phyloP scores from a whole-genome alignment of 2,329 filamentous ascomycete genomes.

The Saccharata proteae region DNA sequence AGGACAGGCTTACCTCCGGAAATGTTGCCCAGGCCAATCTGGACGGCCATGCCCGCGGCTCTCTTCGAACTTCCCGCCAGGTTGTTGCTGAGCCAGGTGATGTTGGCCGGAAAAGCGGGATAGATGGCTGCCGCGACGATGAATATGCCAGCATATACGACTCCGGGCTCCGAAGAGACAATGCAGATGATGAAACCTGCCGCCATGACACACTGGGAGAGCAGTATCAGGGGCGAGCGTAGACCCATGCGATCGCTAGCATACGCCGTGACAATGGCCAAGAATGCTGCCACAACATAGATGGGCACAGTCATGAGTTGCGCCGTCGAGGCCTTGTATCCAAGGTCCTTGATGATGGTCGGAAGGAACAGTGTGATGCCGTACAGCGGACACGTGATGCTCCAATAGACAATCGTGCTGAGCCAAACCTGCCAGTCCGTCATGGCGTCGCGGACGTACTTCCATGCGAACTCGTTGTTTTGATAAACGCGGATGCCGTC shows the following conservation, averaged over 20 bases:
- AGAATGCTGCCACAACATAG: conserved; percentile 6
- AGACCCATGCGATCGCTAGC: conserved; percentile 3
- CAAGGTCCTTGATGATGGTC: conserved; percentile 53
- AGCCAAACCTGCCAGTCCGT: conserved; percentile 33
- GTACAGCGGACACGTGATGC: conserved; percentile 30
- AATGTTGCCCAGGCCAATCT: conserved; percentile 40
- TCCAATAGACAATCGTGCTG: conserved; percentile 28
- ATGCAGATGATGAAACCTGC: conserved; percentile 29
- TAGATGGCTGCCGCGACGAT: conserved; percentile 36
- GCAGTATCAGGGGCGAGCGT: conserved; percentile 2
- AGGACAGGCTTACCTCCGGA: too few species aligned
- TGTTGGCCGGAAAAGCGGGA: conserved; percentile 42
- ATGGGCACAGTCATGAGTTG: conserved; percentile 44
- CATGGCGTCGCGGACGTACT: conserved; percentile 26
- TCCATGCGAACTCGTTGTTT: conserved; percentile 25
- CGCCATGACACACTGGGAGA: conserved; percentile 12
- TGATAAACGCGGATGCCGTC: conserved; percentile 14
- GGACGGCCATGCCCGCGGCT: conserved; percentile 44
- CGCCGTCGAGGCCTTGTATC: conserved; percentile 48
- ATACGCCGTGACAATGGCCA: conserved; percentile 6
- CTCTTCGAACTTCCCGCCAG: conserved; percentile 44
- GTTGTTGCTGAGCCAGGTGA: conserved; percentile 50
- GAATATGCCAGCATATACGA: conserved; percentile 30
- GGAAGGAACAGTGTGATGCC: conserved; percentile 34
- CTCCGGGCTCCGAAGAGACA: conserved; percentile 16